These are phyloP conservation scores for Fusarium nisikadoi DNA, from an alignment of 2,329 filamentous ascomycete genomes.

Conservation along the genomic window DNA sequence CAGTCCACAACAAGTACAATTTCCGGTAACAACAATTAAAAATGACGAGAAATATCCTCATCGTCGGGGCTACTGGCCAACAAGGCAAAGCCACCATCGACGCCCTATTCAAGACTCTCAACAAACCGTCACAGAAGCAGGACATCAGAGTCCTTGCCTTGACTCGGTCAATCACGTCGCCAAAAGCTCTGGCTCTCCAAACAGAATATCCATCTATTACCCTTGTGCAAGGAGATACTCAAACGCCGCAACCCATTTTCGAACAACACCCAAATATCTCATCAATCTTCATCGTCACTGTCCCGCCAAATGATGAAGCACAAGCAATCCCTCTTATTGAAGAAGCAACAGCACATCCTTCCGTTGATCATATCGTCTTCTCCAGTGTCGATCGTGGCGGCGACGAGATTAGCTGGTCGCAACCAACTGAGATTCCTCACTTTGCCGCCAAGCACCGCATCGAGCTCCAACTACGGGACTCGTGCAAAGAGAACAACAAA, in stretches of 20 bases:
- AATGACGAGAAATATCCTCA: slow-evolving; percentile 21
- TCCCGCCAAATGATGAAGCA: slow-evolving; percentile 41
- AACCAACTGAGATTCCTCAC: slow-evolving; percentile 29
- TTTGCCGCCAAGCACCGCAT: slow-evolving; percentile 36
- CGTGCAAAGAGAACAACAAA: not conserved
- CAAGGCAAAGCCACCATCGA: slow-evolving; percentile 28
- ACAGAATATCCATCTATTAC: not conserved
- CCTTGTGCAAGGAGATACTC: slow-evolving; percentile 23
- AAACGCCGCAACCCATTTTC: slow-evolving; percentile 35
- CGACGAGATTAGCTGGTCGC: slow-evolving; percentile 12
- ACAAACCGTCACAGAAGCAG: not conserved
- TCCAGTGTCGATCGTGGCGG: slow-evolving; percentile 35
- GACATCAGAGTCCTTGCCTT: slow-evolving; percentile 1
- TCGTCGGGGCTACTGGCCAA: slow-evolving; percentile 31
- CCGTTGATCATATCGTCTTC: slow-evolving; percentile 37
- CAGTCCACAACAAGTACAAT: accelerated
- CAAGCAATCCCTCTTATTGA: slow-evolving; percentile 42
- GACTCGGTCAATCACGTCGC: slow-evolving; percentile 5
- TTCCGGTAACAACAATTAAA: not conserved
- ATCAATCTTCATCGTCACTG: slow-evolving; percentile 44
- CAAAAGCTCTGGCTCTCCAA: not conserved
- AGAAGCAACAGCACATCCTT: not conserved
- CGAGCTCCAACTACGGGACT: slow-evolving; percentile 11
- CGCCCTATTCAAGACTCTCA: not conserved
- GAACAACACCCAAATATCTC: slow-evolving; percentile 29